Conservation (phyloP, 208 protist genomes). For the Sergeia podlipaevii region DNA sequence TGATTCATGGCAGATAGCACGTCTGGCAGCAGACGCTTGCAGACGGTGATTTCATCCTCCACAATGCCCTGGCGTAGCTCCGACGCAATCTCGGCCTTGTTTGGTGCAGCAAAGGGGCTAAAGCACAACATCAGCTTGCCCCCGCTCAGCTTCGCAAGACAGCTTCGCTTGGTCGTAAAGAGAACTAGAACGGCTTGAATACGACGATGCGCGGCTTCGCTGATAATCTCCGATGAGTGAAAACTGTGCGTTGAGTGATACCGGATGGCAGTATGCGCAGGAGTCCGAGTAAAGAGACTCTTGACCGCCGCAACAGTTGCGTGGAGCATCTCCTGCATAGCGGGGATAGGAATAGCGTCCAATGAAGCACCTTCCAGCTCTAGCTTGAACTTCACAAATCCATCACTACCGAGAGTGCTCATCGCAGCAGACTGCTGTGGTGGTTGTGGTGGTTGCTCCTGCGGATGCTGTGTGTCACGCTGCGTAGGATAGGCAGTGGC, state of each 20-base stretch:
- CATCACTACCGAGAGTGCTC: background rate
- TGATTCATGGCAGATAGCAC: conserved; percentile 37
- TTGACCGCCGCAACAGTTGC: conserved; percentile 28
- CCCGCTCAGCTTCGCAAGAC: conserved; percentile 39
- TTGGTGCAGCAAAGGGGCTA: conserved; percentile 27
- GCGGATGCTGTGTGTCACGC: background rate
- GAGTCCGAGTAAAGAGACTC: conserved; percentile 11
- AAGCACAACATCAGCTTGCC: conserved; percentile 79
- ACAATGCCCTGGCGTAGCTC: conserved; percentile 35
- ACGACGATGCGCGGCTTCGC: conserved; percentile 29
- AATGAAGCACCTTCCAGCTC: conserved; percentile 55
- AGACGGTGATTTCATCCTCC: conserved; percentile 33
- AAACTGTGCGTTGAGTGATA: conserved; percentile 32
- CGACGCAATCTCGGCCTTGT: conserved; percentile 33
- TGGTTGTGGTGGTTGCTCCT: background rate
- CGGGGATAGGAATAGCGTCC: conserved; percentile 38
- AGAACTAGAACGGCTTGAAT: conserved; percentile 56
- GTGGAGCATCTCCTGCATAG: conserved; percentile 40
- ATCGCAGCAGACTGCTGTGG: too few species aligned
- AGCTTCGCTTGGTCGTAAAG: conserved; percentile 45
- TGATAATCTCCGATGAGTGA: conserved; percentile 51
- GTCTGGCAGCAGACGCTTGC: conserved; percentile 34
- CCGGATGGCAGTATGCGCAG: background rate
- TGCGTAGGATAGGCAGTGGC: conserved; percentile 8
- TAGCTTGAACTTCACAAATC: conserved; percentile 49